These are phyloP conservation scores for Thamnidium elegans DNA, from an alignment of 192 early-diverging fungal genomes.

Conservation along the genomic window DNA sequence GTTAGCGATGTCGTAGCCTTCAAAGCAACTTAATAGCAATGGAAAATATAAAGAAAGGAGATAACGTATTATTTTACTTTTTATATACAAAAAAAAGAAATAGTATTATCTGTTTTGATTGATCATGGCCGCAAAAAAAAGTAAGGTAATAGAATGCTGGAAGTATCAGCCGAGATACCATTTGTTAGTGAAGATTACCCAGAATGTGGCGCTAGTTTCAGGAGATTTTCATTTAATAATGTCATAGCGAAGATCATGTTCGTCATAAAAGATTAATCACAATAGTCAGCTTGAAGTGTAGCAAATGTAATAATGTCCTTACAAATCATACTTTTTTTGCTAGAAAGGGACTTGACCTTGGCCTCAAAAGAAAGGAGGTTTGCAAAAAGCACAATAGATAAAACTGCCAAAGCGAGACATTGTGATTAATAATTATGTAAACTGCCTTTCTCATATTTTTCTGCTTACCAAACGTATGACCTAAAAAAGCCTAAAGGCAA, in stretches of 20 bases:
- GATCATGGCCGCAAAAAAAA: conserved; percentile 17
- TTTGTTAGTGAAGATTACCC: conserved; percentile 9
- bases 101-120: background rate
- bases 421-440: conserved; percentile 9
- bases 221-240: conserved; percentile 9
- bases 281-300: conserved; percentile 6
- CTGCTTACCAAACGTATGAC: conserved; percentile 17
- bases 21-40: conserved; percentile 22
- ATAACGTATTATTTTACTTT: background rate
- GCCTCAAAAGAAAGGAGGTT: conserved; percentile 6
- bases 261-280: conserved; percentile 10
- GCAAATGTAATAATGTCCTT: conserved; percentile 7
- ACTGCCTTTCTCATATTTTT: conserved; percentile 13
- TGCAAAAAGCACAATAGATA: conserved; percentile 12
- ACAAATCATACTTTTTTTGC: conserved; percentile 1
- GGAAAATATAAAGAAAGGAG: conserved; percentile 18
- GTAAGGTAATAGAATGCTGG: conserved; percentile 15
- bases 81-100: background rate
- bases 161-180: conserved; percentile 10
- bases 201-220: conserved; percentile 5
- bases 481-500: conserved; percentile 10
- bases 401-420: background rate
- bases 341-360: conserved; percentile 3
- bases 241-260: conserved; percentile 9
- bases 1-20: conserved; percentile 15